phyloP scores from a whole-genome alignment of 192 early-diverging fungal species.

The Linnemannia elongata region DNA sequence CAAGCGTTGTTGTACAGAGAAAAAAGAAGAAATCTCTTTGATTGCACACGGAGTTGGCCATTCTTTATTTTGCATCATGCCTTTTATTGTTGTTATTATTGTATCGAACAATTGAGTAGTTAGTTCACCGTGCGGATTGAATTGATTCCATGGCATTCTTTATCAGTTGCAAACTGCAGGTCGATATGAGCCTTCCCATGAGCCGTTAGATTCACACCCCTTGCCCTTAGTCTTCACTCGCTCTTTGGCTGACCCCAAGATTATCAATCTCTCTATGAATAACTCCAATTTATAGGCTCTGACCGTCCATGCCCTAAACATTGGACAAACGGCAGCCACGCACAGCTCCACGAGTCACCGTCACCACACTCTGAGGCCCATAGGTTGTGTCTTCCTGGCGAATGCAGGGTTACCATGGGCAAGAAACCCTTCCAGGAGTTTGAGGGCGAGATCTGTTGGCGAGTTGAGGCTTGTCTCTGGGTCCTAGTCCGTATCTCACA shows the following conservation, averaged over 20 bases:
- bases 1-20: neutral
- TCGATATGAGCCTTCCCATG: slow-evolving; percentile 12
- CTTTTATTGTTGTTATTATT: neutral
- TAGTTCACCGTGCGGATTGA: neutral
- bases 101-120: neutral
- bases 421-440: slow-evolving; percentile 39
- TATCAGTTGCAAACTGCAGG: slow-evolving; percentile 1
- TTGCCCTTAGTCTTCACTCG: neutral
- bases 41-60: slow-evolving; percentile 1
- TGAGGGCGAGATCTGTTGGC: slow-evolving; percentile 58
- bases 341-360: slow-evolving; percentile 13
- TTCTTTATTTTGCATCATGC: neutral
- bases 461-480: slow-evolving; percentile 55
- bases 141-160: neutral
- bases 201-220: neutral
- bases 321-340: slow-evolving; percentile 17
- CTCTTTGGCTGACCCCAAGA: neutral
- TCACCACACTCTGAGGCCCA: neutral
- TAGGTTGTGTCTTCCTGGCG: neutral
- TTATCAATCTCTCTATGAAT: slow-evolving; percentile 4
- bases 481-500: slow-evolving; percentile 59
- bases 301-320: slow-evolving; percentile 14
- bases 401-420: neutral
- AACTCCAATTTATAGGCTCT: slow-evolving; percentile 23
- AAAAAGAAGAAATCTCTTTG: neutral